A percentile compares a stretch with the other conserved stretches of the same genome.
Evolutionary conservation across 2,329 filamentous ascomycete genomes (phyloP).

Genomic region (Arthrinium puccinioides): DNA sequence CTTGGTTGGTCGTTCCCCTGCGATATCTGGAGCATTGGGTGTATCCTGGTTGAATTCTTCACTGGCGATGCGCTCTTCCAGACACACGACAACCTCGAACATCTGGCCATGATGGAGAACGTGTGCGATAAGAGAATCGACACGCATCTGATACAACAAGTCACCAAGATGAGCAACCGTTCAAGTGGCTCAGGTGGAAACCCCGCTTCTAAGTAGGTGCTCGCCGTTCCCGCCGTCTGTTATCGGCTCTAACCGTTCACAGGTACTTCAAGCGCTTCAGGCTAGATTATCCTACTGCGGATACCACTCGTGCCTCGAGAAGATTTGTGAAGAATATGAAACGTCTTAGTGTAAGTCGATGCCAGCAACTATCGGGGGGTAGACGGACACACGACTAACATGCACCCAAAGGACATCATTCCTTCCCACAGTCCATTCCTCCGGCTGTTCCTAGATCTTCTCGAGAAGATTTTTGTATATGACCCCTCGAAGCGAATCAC

Average conservation of each 20-base stretch:
- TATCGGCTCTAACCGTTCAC: neutral
- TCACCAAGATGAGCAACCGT: conserved; percentile 49
- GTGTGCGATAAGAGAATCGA: conserved; percentile 56
- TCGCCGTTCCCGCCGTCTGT: neutral
- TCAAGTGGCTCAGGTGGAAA: conserved; percentile 50
- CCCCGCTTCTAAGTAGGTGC: conserved; percentile 54
- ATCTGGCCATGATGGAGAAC: conserved; percentile 70
- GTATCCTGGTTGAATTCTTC: conserved; percentile 65
- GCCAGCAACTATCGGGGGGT: neutral
- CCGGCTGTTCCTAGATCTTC: conserved; percentile 55
- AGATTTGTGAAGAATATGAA: conserved; percentile 70
- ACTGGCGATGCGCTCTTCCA: conserved; percentile 66
- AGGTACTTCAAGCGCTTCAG: conserved; percentile 62
- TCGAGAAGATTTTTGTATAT: conserved; percentile 62
- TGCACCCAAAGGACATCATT: conserved; percentile 56
- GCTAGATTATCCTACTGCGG: conserved; percentile 56
- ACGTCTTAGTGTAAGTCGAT: conserved; percentile 46
- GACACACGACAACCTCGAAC: conserved; percentile 65
- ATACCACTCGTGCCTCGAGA: conserved; percentile 57
- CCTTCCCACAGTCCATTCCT: conserved; percentile 52
- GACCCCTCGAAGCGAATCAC: conserved; percentile 59
- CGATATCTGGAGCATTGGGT: conserved; percentile 69
- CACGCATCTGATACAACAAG: conserved; percentile 46
- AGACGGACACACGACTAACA: conserved; percentile 16
- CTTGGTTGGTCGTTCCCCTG: conserved; percentile 66